Evolutionary conservation across 345 rosid species (phyloP).

Genomic region (Euphorbia pulcherrima): DNA sequence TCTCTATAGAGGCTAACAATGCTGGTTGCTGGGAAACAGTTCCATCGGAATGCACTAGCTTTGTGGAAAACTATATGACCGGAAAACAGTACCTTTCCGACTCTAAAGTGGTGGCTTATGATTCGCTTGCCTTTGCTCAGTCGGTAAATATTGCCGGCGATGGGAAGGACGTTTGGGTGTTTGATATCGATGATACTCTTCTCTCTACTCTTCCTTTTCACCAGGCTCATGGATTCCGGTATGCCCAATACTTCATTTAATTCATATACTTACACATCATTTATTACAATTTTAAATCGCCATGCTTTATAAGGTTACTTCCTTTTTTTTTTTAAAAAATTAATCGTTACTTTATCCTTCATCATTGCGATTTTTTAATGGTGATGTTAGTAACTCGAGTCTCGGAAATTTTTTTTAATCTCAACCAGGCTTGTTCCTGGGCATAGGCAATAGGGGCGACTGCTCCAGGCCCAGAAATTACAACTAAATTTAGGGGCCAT

Average conservation of each 20-base stretch:
- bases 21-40: slow-evolving; percentile 59
- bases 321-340: no score
- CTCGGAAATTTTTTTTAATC: no score
- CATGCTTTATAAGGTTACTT: no score
- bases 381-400: no score
- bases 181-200: slow-evolving; percentile 85
- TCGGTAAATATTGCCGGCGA: slow-evolving; percentile 39
- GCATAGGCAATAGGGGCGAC: no score
- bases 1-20: slow-evolving; percentile 75
- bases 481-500: no score
- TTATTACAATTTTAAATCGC: no score
- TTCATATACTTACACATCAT: no score
- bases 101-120: slow-evolving; percentile 37
- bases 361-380: no score
- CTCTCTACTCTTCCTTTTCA: slow-evolving; percentile 69
- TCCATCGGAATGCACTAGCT: slow-evolving; percentile 48
- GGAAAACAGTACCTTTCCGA: slow-evolving; percentile 58
- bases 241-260: slow-evolving; percentile 8
- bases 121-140: slow-evolving; percentile 43
- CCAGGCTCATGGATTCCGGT: slow-evolving; percentile 65
- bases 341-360: no score
- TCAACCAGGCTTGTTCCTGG: no score
- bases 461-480: no score
- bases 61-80: slow-evolving; percentile 47
- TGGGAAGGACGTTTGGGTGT: slow-evolving; percentile 84